Percentiles rank a stretch among this genome's conserved stretches.
Evolutionary conservation across 768 basidiomycete genomes (phyloP).

Genomic region (Sporobolomyces pararoseus): DNA sequence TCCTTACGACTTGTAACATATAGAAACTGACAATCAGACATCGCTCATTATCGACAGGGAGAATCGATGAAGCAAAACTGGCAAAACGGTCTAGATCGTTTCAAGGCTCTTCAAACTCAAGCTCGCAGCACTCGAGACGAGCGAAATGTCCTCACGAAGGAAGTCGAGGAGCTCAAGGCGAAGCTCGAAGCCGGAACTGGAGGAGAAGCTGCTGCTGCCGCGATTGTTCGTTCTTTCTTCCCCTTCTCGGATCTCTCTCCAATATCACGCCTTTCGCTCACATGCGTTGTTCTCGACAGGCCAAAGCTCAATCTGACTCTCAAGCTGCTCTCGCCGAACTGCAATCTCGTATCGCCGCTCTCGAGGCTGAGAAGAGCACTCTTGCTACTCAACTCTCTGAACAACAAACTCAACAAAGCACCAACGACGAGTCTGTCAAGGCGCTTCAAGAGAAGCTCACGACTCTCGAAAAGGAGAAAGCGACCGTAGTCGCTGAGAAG

Average conservation of each 20-base stretch:
- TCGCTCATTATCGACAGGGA: conserved; percentile 4
- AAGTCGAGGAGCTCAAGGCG: conserved; percentile 48
- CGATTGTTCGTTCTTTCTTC: neutral
- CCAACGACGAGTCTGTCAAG: conserved; percentile 5
- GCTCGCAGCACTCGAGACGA: conserved; percentile 38
- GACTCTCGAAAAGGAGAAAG: conserved; percentile 14
- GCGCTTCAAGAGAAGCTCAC: conserved; percentile 8
- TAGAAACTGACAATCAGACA: neutral
- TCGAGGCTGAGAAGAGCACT: conserved; percentile 20
- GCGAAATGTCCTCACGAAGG: conserved; percentile 39
- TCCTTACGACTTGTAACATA: too few species aligned
- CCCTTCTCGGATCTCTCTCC: too few species aligned
- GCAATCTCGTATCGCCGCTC: conserved; percentile 13
- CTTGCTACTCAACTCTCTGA: neutral
- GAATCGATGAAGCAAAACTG: conserved; percentile 29
- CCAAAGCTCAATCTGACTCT: conserved; percentile 16
- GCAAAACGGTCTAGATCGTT: conserved; percentile 37
- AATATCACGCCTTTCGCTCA: too few species aligned
- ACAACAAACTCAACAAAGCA: neutral
- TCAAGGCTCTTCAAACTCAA: conserved; percentile 43
- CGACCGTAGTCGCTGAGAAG: conserved; percentile 3
- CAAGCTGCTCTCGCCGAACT: conserved; percentile 24
- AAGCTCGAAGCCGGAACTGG: conserved; percentile 25
- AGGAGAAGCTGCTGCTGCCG: conserved; percentile 11
- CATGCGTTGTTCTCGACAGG: neutral